These are phyloP conservation scores for Cerrena zonata DNA, from an alignment of 1,284 basidiomycete genomes.

Conservation along the genomic window DNA sequence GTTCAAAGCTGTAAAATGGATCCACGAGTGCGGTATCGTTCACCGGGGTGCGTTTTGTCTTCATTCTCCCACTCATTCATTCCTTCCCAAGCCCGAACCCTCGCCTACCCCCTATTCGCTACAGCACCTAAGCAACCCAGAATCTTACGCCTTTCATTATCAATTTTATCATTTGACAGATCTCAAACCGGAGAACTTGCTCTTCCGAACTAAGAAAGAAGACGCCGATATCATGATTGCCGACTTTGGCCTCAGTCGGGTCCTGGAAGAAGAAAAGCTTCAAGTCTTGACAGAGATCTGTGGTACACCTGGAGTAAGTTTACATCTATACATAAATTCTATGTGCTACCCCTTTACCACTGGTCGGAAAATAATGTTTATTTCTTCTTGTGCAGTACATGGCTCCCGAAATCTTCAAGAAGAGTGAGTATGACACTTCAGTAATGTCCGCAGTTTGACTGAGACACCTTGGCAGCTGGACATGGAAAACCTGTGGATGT, in stretches of 20 bases:
- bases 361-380: constrained; percentile 13
- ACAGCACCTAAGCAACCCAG: too few relatives aligned
- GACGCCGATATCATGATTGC: constrained; percentile 95
- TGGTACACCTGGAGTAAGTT: constrained; percentile 74
- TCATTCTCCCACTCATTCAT: too few relatives aligned
- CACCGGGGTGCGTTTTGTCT: constrained; percentile 76
- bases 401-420: constrained; percentile 98
- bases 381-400: constrained; percentile 74
- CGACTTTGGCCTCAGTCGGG: constrained; percentile 88
- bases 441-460: not conserved
- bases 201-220: constrained; percentile 87
- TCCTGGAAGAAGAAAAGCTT: constrained; percentile 89
- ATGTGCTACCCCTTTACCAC: not conserved
- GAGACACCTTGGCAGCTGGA: constrained; percentile 49
- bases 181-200: constrained; percentile 93
- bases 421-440: constrained; percentile 47
- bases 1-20: constrained; percentile 82
- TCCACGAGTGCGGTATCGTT: constrained; percentile 92
- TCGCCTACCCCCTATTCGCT: too few relatives aligned
- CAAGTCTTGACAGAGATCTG: constrained; percentile 90
- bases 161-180: constrained; percentile 40
- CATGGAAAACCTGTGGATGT: constrained; percentile 95
- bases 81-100: too few relatives aligned
- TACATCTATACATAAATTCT: not conserved
- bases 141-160: not conserved